Percentiles rank a stretch among this genome's conserved stretches.
Evolutionary conservation across 2,329 filamentous ascomycete genomes (phyloP).

Genomic region (Sarocladium brachiariae): DNA sequence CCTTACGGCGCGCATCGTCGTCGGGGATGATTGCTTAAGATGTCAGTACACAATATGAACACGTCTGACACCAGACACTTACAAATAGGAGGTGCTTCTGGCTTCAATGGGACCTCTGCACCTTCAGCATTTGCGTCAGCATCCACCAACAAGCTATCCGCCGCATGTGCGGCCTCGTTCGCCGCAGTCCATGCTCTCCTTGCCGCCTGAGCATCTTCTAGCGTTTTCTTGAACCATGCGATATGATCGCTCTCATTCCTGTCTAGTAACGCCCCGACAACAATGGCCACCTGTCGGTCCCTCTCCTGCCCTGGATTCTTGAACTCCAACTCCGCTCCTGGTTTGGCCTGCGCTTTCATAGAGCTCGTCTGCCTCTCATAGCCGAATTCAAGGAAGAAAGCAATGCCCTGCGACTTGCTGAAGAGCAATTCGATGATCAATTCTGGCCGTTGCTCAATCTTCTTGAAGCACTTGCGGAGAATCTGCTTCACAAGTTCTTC

Average conservation of each 20-base stretch:
- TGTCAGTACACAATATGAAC: slow-evolving; percentile 21
- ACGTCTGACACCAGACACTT: slow-evolving; percentile 14
- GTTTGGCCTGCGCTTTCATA: slow-evolving; percentile 51
- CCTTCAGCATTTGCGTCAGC: slow-evolving; percentile 20
- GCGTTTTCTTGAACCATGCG: slow-evolving; percentile 71
- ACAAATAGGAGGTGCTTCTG: slow-evolving; percentile 26
- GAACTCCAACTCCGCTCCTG: slow-evolving; percentile 78
- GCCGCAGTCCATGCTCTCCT: slow-evolving; percentile 71
- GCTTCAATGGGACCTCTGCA: slow-evolving; percentile 20
- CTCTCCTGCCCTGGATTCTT: slow-evolving; percentile 57
- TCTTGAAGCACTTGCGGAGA: slow-evolving; percentile 73
- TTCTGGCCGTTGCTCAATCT: slow-evolving; percentile 77
- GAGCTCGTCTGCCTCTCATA: slow-evolving; percentile 75
- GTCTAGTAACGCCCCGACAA: slow-evolving; percentile 72
- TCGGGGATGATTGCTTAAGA: slow-evolving; percentile 53
- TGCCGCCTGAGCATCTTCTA: slow-evolving; percentile 63
- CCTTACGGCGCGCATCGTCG: slow-evolving; percentile 57
- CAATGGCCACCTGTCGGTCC: slow-evolving; percentile 70
- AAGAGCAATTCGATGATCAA: slow-evolving; percentile 89
- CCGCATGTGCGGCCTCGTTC: slow-evolving; percentile 49
- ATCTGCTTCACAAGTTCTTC: slow-evolving; percentile 82
- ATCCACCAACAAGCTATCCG: slow-evolving; percentile 26
- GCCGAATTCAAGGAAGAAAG: slow-evolving; percentile 85
- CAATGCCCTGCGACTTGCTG: slow-evolving; percentile 77
- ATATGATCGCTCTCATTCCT: slow-evolving; percentile 69